A percentile compares a stretch with the other conserved stretches of the same genome.
Evolutionary conservation across 2,329 filamentous ascomycete genomes (phyloP).

Genomic region (Plenodomus tracheiphilus): DNA sequence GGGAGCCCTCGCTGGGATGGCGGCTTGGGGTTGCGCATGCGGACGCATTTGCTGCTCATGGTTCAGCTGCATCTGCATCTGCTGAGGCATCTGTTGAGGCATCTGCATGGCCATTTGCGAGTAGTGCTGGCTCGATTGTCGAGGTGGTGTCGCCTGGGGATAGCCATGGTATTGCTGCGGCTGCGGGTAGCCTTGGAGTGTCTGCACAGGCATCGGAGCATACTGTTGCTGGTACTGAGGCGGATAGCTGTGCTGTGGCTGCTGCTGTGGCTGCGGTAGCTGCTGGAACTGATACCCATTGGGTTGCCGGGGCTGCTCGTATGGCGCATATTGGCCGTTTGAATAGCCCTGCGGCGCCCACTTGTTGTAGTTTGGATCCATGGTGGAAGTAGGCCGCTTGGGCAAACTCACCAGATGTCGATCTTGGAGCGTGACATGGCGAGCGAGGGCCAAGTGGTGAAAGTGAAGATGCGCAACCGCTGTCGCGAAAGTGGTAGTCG

Average conservation of each 20-base stretch:
- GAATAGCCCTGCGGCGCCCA: constrained; percentile 36
- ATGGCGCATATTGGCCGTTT: constrained; percentile 35
- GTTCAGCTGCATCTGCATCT: constrained; percentile 19
- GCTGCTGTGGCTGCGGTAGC: constrained; percentile 24
- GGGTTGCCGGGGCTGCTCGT: constrained; percentile 28
- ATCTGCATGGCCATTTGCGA: constrained; percentile 21
- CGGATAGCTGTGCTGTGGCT: constrained; percentile 8
- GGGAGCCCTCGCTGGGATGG: constrained; percentile 28
- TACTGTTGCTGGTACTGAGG: constrained; percentile 17
- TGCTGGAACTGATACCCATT: constrained; percentile 25
- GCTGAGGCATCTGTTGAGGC: constrained; percentile 27
- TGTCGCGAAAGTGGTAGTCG: constrained; percentile 13
- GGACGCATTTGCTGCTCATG: constrained; percentile 16
- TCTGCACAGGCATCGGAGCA: constrained; percentile 7
- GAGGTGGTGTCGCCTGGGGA: constrained; percentile 25
- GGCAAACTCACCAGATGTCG: constrained; percentile 18
- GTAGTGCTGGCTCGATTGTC: constrained; percentile 29
- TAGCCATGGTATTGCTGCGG: constrained; percentile 19
- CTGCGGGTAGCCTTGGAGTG: constrained; percentile 11
- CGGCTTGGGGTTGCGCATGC: constrained; percentile 33
- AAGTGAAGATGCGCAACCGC: not conserved
- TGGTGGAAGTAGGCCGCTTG: constrained; percentile 7
- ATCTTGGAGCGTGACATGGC: constrained; percentile 20
- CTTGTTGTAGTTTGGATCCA: constrained; percentile 43
- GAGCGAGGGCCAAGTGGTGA: constrained; percentile 15